Conservation (phyloP, 768 basidiomycete species). For the Holtermanniella nyarrowii region DNA sequence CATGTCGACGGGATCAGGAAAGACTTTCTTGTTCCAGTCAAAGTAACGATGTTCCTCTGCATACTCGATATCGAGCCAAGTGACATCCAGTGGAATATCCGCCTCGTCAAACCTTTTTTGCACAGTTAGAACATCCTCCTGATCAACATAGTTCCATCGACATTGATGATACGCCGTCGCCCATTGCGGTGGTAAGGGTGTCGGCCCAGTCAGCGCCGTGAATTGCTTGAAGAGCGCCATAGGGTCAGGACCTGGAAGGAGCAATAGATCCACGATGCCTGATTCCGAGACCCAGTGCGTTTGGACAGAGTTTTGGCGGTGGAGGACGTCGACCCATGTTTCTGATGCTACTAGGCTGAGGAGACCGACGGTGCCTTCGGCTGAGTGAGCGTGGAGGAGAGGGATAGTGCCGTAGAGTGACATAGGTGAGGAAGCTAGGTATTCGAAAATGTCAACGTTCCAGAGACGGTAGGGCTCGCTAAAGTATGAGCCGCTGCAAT, state of each 20-base stretch:
- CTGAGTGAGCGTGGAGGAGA: constrained; percentile 83
- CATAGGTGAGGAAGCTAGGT: constrained; percentile 53
- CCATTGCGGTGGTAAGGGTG: constrained; percentile 82
- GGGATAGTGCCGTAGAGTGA: constrained; percentile 88
- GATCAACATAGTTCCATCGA: constrained; percentile 93
- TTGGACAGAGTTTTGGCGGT: constrained; percentile 49
- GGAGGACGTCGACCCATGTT: constrained; percentile 86
- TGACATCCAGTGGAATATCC: constrained; percentile 88
- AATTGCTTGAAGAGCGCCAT: constrained; percentile 77
- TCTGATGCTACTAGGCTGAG: constrained; percentile 83
- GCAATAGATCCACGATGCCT: constrained; percentile 86
- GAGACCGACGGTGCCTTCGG: constrained; percentile 75
- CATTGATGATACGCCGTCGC: constrained; percentile 94
- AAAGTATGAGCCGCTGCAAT: constrained; percentile 59
- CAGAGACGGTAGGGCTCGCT: constrained; percentile 88
- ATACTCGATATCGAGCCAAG: constrained; percentile 98
- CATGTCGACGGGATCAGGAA: constrained; percentile 94
- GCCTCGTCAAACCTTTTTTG: constrained; percentile 83
- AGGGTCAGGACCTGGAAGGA: constrained; percentile 83
- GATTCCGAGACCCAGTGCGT: constrained; percentile 98
- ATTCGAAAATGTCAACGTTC: constrained; percentile 95
- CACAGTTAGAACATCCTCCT: constrained; percentile 74
- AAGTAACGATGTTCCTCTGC: constrained; percentile 90
- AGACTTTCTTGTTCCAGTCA: constrained; percentile 84
- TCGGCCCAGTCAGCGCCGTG: constrained; percentile 68